phyloP scores from a whole-genome alignment of 208 protist species.

The Paratrypanosoma confusum region DNA sequence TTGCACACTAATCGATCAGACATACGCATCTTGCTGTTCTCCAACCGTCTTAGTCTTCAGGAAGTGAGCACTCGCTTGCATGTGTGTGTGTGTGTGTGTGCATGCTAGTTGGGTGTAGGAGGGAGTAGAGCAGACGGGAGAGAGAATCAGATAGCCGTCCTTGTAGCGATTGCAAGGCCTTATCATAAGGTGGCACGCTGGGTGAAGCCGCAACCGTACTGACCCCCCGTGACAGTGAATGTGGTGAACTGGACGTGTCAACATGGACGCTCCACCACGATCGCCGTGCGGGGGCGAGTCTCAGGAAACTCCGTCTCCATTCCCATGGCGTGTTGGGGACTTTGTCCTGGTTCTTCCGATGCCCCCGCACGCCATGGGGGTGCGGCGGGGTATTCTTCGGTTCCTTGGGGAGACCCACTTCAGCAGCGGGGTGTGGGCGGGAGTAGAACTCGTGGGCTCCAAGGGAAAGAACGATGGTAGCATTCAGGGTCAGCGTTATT shows the following conservation, averaged over 20 bases:
- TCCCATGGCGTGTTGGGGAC: slow-evolving; percentile 6
- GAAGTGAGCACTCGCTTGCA: neutral
- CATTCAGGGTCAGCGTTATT: slow-evolving; percentile 36
- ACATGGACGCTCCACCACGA: no score
- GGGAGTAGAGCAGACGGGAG: neutral
- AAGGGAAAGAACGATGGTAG: slow-evolving; percentile 33
- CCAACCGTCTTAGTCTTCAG: no score
- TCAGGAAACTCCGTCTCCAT: neutral
- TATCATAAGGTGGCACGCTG: no score
- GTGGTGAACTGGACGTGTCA: no score
- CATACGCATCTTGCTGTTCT: no score
- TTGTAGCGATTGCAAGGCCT: no score
- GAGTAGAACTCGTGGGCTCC: slow-evolving; percentile 40
- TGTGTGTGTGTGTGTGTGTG: slow-evolving; percentile 1
- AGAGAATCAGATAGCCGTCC: neutral
- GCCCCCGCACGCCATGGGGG: slow-evolving; percentile 17
- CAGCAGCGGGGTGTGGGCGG: slow-evolving; percentile 37
- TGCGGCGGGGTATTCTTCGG: slow-evolving; percentile 46
- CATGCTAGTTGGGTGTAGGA: slow-evolving; percentile 1
- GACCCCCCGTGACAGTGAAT: no score
- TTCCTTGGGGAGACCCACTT: slow-evolving; percentile 45
- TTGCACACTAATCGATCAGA: no score
- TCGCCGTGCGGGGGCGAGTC: no score
- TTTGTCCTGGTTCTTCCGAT: slow-evolving; percentile 35
- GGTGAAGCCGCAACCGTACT: no score